phyloP scores from a whole-genome alignment of 1,284 basidiomycete species.

The Cronartium quercuum region DNA sequence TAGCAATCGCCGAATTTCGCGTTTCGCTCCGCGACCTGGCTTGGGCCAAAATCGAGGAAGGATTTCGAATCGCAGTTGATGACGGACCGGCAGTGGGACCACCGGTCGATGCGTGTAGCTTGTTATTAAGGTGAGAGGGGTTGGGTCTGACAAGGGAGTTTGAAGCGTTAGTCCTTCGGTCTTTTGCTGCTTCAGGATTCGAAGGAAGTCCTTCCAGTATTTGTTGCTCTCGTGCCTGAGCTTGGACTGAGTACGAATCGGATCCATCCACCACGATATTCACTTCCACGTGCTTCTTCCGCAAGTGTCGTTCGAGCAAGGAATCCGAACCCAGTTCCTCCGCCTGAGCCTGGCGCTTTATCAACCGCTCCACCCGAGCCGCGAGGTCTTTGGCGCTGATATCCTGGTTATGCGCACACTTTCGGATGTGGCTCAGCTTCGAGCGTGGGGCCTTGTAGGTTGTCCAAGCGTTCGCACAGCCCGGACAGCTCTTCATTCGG shows the following conservation, averaged over 20 bases:
- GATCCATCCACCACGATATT: too few relatives aligned
- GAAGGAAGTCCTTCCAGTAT: too few relatives aligned
- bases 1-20: constrained; percentile 10
- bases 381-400: neutral
- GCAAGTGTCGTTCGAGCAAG: constrained; percentile 6
- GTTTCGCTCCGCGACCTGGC: neutral
- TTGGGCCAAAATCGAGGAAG: neutral
- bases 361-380: neutral
- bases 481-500: constrained; percentile 14
- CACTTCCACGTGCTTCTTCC: neutral
- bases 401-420: constrained; percentile 1
- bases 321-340: neutral
- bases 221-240: too few relatives aligned
- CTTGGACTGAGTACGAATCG: too few relatives aligned
- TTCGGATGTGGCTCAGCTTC: constrained; percentile 17
- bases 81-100: too few relatives aligned
- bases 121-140: too few relatives aligned
- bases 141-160: too few relatives aligned
- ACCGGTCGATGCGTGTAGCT: too few relatives aligned
- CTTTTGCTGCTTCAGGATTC: too few relatives aligned
- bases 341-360: constrained; percentile 2
- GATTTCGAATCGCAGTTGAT: too few relatives aligned
- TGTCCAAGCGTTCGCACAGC: constrained; percentile 8
- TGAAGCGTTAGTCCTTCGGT: too few relatives aligned
- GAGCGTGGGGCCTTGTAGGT: constrained; percentile 24